Percentiles rank a stretch among this genome's conserved stretches.
phyloP scores from a whole-genome alignment of 2,329 filamentous ascomycete species.

The Stagonosporopsis tanaceti region DNA sequence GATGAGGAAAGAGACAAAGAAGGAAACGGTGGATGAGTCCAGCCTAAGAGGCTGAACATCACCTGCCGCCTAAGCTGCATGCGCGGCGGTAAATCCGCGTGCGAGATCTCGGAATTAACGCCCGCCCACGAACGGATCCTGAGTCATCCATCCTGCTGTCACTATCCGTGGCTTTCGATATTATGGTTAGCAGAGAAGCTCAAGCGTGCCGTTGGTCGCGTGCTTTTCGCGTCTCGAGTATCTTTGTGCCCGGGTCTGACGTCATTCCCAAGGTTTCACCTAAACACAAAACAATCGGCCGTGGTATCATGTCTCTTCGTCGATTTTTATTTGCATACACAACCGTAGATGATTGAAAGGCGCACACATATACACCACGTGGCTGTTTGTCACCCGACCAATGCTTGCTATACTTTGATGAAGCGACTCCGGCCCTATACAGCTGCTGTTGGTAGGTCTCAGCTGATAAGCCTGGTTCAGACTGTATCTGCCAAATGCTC shows the following conservation, averaged over 20 bases:
- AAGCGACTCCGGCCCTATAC: too few relatives aligned
- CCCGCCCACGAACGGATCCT: neutral
- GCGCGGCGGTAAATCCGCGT: constrained; percentile 16
- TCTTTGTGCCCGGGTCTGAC: constrained; percentile 3
- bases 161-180: neutral
- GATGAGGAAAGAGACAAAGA: constrained; percentile 13
- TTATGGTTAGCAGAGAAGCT: neutral
- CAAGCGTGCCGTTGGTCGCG: constrained; percentile 2
- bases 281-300: neutral
- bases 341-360: too few relatives aligned
- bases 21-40: constrained; percentile 16
- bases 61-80: constrained; percentile 18
- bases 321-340: too few relatives aligned
- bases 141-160: constrained; percentile 7
- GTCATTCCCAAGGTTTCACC: constrained; percentile 1
- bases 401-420: too few relatives aligned
- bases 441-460: too few relatives aligned
- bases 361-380: too few relatives aligned
- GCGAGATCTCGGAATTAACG: constrained; percentile 3
- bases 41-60: constrained; percentile 16
- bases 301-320: too few relatives aligned
- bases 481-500: too few relatives aligned
- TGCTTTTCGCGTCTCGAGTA: constrained; percentile 3
- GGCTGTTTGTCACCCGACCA: too few relatives aligned
- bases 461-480: too few relatives aligned